These are phyloP conservation scores for Nepenthes alata DNA, from an alignment of 179 eudicot genomes.

Conservation along the genomic window DNA sequence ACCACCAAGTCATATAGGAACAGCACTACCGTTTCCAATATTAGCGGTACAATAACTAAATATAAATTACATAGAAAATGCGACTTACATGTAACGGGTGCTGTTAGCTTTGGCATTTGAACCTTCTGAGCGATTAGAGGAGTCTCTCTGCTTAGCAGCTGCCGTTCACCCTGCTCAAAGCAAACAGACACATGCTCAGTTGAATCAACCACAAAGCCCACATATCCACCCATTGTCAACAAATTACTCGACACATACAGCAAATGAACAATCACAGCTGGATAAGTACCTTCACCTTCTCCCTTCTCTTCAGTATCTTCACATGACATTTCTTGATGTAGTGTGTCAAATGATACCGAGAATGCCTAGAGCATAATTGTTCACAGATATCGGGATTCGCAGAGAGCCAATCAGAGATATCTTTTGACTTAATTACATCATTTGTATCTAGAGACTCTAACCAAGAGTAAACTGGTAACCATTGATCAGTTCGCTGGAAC, in stretches of 20 bases:
- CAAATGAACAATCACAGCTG: not conserved
- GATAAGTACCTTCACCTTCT: constrained; percentile 34
- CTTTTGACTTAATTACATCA: constrained; percentile 73
- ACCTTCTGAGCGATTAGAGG: constrained; percentile 16
- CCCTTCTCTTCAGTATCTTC: constrained; percentile 68
- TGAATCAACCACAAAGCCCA: not conserved
- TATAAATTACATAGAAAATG: not conserved
- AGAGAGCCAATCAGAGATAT: constrained; percentile 75
- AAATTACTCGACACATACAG: not conserved
- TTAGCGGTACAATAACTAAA: not conserved
- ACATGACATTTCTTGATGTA: constrained; percentile 76
- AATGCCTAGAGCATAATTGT: constrained; percentile 52
- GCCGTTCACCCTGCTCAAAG: constrained; percentile 32
- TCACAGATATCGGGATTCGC: constrained; percentile 56
- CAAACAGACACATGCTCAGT: not conserved
- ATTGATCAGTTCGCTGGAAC: constrained; percentile 81
- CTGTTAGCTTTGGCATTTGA: constrained; percentile 15
- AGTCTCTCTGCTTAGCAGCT: constrained; percentile 18
- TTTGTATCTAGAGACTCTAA: constrained; percentile 65
- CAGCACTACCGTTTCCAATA: no score
- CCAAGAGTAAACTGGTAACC: constrained; percentile 94
- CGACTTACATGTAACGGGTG: constrained; percentile 32
- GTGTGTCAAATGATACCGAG: constrained; percentile 93
- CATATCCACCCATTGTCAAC: not conserved
- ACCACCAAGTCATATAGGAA: no score